phyloP scores from a whole-genome alignment of 139 green algal species.

The Raphidocelis subcapitata region DNA sequence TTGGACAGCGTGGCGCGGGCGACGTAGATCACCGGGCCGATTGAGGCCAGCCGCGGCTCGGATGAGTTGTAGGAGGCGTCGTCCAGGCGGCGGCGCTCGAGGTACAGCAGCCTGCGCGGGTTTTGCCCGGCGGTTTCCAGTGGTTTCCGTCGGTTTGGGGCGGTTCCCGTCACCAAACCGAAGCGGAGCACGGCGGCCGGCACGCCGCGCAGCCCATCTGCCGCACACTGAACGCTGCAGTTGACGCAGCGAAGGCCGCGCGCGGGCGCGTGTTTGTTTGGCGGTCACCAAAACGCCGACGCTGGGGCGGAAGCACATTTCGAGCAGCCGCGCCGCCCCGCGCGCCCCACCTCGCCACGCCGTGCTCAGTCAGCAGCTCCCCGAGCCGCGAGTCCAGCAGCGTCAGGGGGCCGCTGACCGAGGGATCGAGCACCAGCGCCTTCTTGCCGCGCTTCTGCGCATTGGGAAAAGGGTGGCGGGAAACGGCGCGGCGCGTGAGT shows the following conservation, averaged over 20 bases:
- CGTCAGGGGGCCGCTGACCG: conserved; percentile 68
- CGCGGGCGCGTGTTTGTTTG: too few relatives aligned
- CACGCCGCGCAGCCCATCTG: too few relatives aligned
- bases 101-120: conserved; percentile 49
- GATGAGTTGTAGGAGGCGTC: conserved; percentile 41
- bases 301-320: too few relatives aligned
- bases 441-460: conserved; percentile 80
- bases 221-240: too few relatives aligned
- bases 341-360: conserved; percentile 68
- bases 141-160: too few relatives aligned
- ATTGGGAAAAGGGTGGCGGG: background rate
- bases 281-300: too few relatives aligned
- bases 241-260: too few relatives aligned
- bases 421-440: conserved; percentile 80
- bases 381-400: conserved; percentile 66
- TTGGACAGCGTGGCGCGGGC: conserved; percentile 56
- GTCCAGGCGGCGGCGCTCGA: conserved; percentile 36
- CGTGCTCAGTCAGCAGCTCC: conserved; percentile 84
- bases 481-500: too few relatives aligned
- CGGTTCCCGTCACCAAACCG: too few relatives aligned
- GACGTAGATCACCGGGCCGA: conserved; percentile 56
- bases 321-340: too few relatives aligned
- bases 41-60: conserved; percentile 25
- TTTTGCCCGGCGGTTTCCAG: too few relatives aligned
- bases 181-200: too few relatives aligned